Conservation (phyloP, 2,329 filamentous ascomycete species). For the Cladophialophora exuberans region DNA sequence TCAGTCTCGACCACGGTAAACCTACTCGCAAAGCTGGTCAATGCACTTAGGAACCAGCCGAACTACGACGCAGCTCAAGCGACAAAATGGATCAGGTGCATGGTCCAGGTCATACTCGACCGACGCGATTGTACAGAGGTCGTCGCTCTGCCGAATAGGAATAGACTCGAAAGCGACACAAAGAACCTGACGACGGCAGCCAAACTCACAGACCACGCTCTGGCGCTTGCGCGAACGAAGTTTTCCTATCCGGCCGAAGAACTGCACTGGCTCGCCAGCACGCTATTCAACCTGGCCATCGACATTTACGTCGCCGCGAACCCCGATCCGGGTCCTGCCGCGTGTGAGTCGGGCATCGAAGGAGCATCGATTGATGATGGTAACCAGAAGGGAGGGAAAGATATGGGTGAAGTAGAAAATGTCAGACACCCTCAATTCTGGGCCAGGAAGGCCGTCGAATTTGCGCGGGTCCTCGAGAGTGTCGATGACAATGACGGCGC, state of each 20-base stretch:
- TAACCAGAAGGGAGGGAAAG: background rate
- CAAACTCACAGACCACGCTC: conserved; percentile 40
- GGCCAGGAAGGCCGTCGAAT: conserved; percentile 50
- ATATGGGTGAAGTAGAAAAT: background rate
- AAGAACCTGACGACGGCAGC: conserved; percentile 36
- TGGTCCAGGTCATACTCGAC: conserved; percentile 70
- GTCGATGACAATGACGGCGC: background rate
- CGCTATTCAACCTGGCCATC: conserved; percentile 59
- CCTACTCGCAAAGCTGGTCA: conserved; percentile 64
- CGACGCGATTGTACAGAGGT: conserved; percentile 35
- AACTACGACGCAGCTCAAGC: conserved; percentile 62
- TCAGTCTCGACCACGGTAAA: conserved; percentile 33
- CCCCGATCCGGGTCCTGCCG: background rate
- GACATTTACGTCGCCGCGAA: conserved; percentile 50
- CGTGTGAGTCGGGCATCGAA: background rate
- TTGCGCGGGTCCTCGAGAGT: conserved; percentile 40
- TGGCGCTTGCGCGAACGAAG: conserved; percentile 33
- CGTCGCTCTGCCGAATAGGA: background rate
- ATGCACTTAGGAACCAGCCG: conserved; percentile 64
- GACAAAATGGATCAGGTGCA: conserved; percentile 75
- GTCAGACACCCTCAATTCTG: conserved; percentile 40
- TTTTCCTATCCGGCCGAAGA: conserved; percentile 56
- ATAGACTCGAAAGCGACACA: conserved; percentile 21
- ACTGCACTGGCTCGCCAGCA: conserved; percentile 60
- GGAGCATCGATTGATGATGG: background rate